Base-by-base conservation (phyloP, 2,329 filamentous ascomycete species). In the Phyllosticta ampelicida region DNA sequence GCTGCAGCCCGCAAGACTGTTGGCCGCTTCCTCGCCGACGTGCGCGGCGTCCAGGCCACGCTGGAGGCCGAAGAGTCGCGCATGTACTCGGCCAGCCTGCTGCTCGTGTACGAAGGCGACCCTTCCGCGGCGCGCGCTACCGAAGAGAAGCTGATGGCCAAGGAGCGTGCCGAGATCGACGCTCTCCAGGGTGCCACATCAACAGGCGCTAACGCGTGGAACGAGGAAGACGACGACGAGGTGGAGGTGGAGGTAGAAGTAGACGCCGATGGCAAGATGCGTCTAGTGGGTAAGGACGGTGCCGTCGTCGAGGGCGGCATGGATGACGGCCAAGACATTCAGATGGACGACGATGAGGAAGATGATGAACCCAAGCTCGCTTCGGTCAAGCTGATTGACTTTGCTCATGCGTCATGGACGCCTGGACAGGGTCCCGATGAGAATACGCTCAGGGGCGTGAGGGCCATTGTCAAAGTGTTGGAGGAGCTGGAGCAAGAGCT, bases 311-410 rank as follows among this genome's bases (percentile, higher is more conserved):
- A 44, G 36, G 36, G 36, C 36, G 36, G 36, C 36, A 16, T 44
- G 3, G 36, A 51, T n/a, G 20, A 51, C 10, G 49, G 36, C 13
- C 36, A 44, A 5, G 36, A 44, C 16, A 4, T 21, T 5, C 28
- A 54, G 16, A 26, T 44, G 28, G 53, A 75, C 0, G 76, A 77
- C 1, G 76, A 77, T 1, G 76, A 78, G 0, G 77, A 83, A 0
- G 80, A 84, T 1, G 80, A 83, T 2, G 74, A 78, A 51, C 77
- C 86, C 0, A 85, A 85, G 65, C 82, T 95, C 50, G 89, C 86
- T 66, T 81, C 84, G 11, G 78, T 96, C 54, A 94, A 92, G 68
- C 79, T 99, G 62, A 99, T 99, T 65, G 94, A 99, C 71, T 99
- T 99, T 78, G 94, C 94, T 1, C 94, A 99, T 72, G 94, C 94